Evolutionary conservation across 345 rosid species (phyloP), one percentile per base, ranked within the genome.

Genomic region (Brassica rapa): DNA sequence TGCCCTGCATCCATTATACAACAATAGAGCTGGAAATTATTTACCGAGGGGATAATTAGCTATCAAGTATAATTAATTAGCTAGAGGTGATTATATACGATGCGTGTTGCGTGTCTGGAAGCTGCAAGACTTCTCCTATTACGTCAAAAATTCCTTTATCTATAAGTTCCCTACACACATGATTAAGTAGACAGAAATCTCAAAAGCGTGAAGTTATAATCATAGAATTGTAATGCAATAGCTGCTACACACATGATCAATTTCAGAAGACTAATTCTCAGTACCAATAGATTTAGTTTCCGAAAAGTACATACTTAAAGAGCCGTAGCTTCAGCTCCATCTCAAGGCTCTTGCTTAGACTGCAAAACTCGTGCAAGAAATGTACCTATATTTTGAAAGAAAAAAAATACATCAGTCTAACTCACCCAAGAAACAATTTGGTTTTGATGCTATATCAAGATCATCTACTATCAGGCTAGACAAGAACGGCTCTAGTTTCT

Each of bases 361-460:
- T 83, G 80, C 97, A 94, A 84, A 89, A 94, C 72, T 94, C 98
- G 5, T 85, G 91, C 87, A 92, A 84, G 87, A 94, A 91, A 75
- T 83, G 75, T 16, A 92, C 97, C 98, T 94, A 35, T 81, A 77
- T 76, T 53, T 72, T 37, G 35, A 29, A 74, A 46, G 29, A 16
- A 25, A 39, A 71, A 23, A 71, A 71, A 64, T 60, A 71, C 67
- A 27, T 77, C 72, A 77, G 76, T 63, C 71, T n/a, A 77, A 49
- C 75, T 70, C 41, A 23, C 32, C 63, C 27, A 67, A 57, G 62
- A 60, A 68, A 35, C 55, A 35, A 21, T 53, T 71, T 64, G 71
- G 70, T 77, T 68, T 60, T 30, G 49, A 30, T 68, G 27, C 62
- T 39, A 68, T 35, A 56, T 59, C 55, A 56, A 32, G 37, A 71